Evolutionary conservation across 2,329 filamentous ascomycete genomes (phyloP).

Genomic region (Cercospora nicotianae): DNA sequence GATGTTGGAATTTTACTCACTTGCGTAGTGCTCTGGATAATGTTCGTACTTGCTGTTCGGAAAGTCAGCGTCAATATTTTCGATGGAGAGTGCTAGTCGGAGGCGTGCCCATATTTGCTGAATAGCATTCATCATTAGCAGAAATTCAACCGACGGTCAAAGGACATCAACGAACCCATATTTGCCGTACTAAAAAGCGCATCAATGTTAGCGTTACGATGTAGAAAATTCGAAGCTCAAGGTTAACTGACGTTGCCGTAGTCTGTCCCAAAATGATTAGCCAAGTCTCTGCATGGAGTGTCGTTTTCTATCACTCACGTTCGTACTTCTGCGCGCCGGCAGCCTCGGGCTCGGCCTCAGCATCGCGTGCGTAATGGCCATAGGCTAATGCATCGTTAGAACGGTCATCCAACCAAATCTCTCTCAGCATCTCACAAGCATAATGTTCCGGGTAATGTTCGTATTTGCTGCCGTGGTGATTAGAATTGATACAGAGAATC

Average conservation of each 20-base stretch:
- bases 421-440: not conserved
- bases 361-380: not conserved
- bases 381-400: not conserved
- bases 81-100: too few relatives aligned
- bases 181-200: not conserved
- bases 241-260: not conserved
- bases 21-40: not conserved
- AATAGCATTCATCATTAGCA: not conserved
- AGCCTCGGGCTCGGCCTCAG: too few relatives aligned
- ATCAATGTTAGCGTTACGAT: not conserved
- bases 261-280: not conserved
- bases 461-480: not conserved
- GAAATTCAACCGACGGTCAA: not conserved
- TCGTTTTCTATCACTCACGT: not conserved
- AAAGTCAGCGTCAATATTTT: too few relatives aligned
- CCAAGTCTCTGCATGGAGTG: not conserved
- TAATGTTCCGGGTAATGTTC: slow-evolving; percentile 15
- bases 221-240: not conserved
- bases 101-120: not conserved
- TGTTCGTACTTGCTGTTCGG: too few relatives aligned
- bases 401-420: not conserved
- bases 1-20: not conserved
- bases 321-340: not conserved
- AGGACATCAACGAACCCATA: not conserved
- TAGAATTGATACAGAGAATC: not conserved